Evolutionary conservation across 192 early-diverging fungal genomes (phyloP).

Genomic region (Linnemannia zychae): DNA sequence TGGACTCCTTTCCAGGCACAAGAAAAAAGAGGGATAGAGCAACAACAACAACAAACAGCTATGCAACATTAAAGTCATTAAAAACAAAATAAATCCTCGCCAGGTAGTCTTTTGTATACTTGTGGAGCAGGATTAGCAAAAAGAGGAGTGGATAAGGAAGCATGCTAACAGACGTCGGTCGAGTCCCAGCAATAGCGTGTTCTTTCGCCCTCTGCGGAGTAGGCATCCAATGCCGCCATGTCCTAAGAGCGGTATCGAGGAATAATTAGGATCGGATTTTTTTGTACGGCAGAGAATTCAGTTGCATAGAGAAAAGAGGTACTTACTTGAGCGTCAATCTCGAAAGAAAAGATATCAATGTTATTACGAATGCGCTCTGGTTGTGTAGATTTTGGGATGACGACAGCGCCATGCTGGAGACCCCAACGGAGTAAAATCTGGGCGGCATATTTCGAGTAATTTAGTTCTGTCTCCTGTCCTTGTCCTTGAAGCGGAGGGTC

Average conservation of each 20-base stretch:
- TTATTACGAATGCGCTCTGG: conserved; percentile 62
- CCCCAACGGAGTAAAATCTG: conserved; percentile 76
- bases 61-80: conserved; percentile 16
- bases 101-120: background rate
- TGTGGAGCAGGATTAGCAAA: too few species aligned
- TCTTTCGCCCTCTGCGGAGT: conserved; percentile 32
- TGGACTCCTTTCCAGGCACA: conserved; percentile 15
- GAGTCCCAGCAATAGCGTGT: conserved; percentile 64
- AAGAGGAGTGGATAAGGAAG: background rate
- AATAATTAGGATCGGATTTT: too few species aligned
- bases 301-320: background rate
- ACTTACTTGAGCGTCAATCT: conserved; percentile 60
- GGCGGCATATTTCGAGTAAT: conserved; percentile 53
- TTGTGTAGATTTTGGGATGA: conserved; percentile 76
- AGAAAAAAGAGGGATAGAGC: conserved; percentile 42
- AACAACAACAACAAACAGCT: conserved; percentile 19
- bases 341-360: conserved; percentile 61
- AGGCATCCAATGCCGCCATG: conserved; percentile 55
- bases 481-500: too few species aligned
- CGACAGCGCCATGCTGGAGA: conserved; percentile 70
- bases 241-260: conserved; percentile 43
- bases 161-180: conserved; percentile 30
- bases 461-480: conserved; percentile 28
- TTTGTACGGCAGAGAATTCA: too few species aligned
- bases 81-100: conserved; percentile 3